Conservation (phyloP, 1,284 basidiomycete species). For the Rhodotorula sp. region DNA sequence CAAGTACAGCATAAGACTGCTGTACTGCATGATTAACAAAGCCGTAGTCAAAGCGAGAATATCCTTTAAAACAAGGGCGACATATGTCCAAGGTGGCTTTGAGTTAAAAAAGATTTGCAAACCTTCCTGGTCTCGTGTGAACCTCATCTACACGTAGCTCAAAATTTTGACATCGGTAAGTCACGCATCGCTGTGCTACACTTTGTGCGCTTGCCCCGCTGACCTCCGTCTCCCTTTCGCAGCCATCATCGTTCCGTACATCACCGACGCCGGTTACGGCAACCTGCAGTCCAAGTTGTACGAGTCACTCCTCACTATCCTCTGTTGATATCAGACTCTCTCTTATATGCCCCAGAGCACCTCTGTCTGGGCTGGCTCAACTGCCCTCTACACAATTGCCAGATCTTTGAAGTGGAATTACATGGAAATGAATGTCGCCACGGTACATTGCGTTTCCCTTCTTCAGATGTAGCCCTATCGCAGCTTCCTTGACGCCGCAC, state of each 20-base stretch:
- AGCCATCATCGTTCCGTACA: slow-evolving; percentile 26
- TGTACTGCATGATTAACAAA: too few species aligned
- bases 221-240: background rate
- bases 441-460: background rate
- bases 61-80: too few species aligned
- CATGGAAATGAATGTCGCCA: too few species aligned
- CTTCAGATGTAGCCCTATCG: slow-evolving; percentile 35
- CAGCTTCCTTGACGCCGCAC: too few species aligned
- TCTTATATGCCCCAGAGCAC: slow-evolving; percentile 43
- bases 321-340: background rate
- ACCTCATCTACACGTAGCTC: background rate
- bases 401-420: slow-evolving; percentile 42
- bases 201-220: too few species aligned
- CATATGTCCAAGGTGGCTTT: too few species aligned
- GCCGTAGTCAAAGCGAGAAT: too few species aligned
- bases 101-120: too few species aligned
- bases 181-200: slow-evolving; percentile 7
- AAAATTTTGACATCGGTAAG: slow-evolving; percentile 50
- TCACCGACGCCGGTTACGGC: slow-evolving; percentile 46
- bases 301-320: background rate
- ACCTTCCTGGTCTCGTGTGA: too few species aligned
- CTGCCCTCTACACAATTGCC: slow-evolving; percentile 35
- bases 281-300: slow-evolving; percentile 47
- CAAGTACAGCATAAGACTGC: too few species aligned
- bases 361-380: slow-evolving; percentile 50